phyloP scores from a whole-genome alignment of 352 stramenopile genomes.

The Aphanomyces euteiches region DNA sequence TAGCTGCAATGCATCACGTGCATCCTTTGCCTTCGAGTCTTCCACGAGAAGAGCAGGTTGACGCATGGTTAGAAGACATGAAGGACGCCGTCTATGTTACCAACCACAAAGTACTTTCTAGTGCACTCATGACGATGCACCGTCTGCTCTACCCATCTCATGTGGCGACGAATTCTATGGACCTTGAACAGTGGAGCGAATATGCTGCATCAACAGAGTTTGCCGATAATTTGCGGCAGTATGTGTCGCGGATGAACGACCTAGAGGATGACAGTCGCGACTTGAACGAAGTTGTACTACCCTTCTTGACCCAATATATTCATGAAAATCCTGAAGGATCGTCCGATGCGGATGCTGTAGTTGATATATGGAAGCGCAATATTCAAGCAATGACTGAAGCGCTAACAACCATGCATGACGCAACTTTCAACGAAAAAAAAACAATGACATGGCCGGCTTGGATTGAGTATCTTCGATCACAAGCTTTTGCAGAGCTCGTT shows the following conservation, averaged over 20 bases:
- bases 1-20: constrained; percentile 11
- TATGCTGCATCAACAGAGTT: constrained; percentile 7
- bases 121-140: constrained; percentile 8
- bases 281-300: neutral
- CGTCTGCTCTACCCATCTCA: constrained; percentile 5
- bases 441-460: neutral
- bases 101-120: neutral
- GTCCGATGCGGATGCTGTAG: neutral
- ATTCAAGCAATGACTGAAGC: neutral
- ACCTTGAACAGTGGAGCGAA: neutral
- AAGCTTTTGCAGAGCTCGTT: neutral
- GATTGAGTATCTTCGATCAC: neutral
- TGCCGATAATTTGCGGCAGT: constrained; percentile 12
- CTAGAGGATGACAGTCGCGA: neutral
- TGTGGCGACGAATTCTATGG: neutral
- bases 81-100: neutral
- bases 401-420: constrained; percentile 1
- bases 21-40: neutral
- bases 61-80: constrained; percentile 1
- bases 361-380: neutral
- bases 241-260: neutral
- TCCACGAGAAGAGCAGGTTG: constrained; percentile 7
- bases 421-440: neutral
- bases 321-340: neutral
- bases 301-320: neutral